Percentiles rank a stretch among this genome's conserved stretches.
Conservation (phyloP, 2,329 filamentous ascomycete genomes). For the Taxawa tesnikishii region DNA sequence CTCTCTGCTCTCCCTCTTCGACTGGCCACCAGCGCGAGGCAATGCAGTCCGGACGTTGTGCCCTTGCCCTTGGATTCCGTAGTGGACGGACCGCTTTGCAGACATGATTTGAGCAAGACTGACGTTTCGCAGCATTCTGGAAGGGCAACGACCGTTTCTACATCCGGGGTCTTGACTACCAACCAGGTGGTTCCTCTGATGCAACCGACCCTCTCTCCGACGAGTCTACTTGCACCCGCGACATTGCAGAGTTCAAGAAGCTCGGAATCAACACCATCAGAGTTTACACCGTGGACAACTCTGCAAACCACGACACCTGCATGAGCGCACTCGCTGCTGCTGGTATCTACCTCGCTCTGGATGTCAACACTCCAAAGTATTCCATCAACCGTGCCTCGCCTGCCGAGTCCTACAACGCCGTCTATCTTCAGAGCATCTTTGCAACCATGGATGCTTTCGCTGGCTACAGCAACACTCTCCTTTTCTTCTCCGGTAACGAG, state of each 20-base stretch:
- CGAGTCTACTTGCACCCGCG: slow-evolving; percentile 56
- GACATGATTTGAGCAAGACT: slow-evolving; percentile 9
- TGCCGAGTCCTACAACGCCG: slow-evolving; percentile 69
- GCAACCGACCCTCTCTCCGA: slow-evolving; percentile 67
- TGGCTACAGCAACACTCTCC: slow-evolving; percentile 74
- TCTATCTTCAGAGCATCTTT: slow-evolving; percentile 76
- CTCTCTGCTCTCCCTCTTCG: no score
- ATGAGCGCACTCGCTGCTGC: slow-evolving; percentile 71
- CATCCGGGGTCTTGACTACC: slow-evolving; percentile 46
- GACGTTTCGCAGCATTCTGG: slow-evolving; percentile 42
- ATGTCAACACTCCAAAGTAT: slow-evolving; percentile 85
- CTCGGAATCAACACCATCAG: slow-evolving; percentile 84
- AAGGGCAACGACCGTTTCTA: slow-evolving; percentile 49
- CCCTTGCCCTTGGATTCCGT: no score
- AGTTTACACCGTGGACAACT: slow-evolving; percentile 89
- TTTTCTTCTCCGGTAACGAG: slow-evolving; percentile 73
- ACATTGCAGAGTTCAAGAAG: slow-evolving; percentile 70
- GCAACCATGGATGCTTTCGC: slow-evolving; percentile 77
- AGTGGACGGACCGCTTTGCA: no score
- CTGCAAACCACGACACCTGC: slow-evolving; percentile 66
- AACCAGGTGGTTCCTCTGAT: slow-evolving; percentile 45
- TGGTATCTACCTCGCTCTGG: slow-evolving; percentile 83
- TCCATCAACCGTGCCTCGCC: slow-evolving; percentile 70
- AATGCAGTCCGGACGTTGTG: no score
- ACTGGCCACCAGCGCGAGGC: no score